Percentiles rank a stretch among this genome's conserved stretches.
phyloP scores from a whole-genome alignment of 306 rosid genomes.

The Carpinus fangiana region DNA sequence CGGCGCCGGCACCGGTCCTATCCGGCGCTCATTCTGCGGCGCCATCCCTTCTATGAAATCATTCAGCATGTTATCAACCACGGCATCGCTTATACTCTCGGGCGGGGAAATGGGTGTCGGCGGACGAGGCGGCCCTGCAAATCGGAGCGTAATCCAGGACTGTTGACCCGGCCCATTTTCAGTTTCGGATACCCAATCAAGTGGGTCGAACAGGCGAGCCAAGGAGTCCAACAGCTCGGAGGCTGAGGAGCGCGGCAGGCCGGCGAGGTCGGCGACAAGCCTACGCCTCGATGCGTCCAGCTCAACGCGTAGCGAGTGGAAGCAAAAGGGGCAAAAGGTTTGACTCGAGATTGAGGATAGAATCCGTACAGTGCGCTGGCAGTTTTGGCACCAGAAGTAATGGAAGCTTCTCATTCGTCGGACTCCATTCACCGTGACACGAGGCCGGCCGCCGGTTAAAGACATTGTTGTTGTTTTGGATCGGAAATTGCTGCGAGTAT shows the following conservation, averaged over 20 bases:
- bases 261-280: slow-evolving; percentile 24
- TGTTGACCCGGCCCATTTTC: slow-evolving; percentile 15
- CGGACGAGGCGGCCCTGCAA: slow-evolving; percentile 20
- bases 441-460: slow-evolving; percentile 41
- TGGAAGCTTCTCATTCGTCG: slow-evolving; percentile 65
- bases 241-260: slow-evolving; percentile 26
- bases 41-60: slow-evolving; percentile 21
- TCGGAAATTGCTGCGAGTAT: slow-evolving; percentile 15
- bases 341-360: slow-evolving; percentile 25
- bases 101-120: slow-evolving; percentile 19
- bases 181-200: slow-evolving; percentile 34
- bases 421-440: slow-evolving; percentile 48
- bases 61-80: slow-evolving; percentile 12
- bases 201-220: slow-evolving; percentile 46
- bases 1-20: slow-evolving; percentile 41
- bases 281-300: slow-evolving; percentile 53
- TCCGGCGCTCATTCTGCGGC: slow-evolving; percentile 4
- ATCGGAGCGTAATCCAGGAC: slow-evolving; percentile 56
- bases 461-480: slow-evolving; percentile 36
- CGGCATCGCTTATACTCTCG: slow-evolving; percentile 4
- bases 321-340: slow-evolving; percentile 51
- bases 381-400: slow-evolving; percentile 58
- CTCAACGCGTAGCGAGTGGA: slow-evolving; percentile 37
- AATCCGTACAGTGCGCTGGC: slow-evolving; percentile 47
- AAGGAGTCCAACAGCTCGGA: slow-evolving; percentile 30